A percentile compares a stretch with the other conserved stretches of the same genome.
Conservation (phyloP, 345 rosid species). For the Boechera stricta region DNA sequence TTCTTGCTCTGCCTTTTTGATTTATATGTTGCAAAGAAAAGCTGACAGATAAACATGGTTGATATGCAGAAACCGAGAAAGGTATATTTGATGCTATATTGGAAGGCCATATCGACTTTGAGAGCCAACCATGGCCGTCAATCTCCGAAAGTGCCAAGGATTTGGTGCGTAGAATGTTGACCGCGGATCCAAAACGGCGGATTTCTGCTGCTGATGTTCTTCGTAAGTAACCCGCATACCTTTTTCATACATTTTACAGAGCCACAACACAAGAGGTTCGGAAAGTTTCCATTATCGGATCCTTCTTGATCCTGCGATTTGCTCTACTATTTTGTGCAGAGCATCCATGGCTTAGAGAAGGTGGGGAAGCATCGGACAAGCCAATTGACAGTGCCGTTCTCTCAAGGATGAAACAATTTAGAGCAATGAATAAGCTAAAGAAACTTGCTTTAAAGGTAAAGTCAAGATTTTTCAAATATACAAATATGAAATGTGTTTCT, state of each 20-base stretch:
- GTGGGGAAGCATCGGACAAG: slow-evolving; percentile 84
- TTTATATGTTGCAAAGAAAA: slow-evolving; percentile 7
- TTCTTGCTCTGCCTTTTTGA: slow-evolving; percentile 5
- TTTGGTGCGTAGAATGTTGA: slow-evolving; percentile 77
- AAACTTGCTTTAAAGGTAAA: slow-evolving; percentile 87
- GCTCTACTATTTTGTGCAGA: slow-evolving; percentile 45
- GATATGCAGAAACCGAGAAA: slow-evolving; percentile 72
- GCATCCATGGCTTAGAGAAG: slow-evolving; percentile 79
- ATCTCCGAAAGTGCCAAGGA: slow-evolving; percentile 93
- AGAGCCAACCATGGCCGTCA: slow-evolving; percentile 83
- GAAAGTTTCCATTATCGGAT: neutral
- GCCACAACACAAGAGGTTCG: slow-evolving; percentile 4
- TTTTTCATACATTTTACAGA: neutral
- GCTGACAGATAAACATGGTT: neutral
- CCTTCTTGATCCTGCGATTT: slow-evolving; percentile 10
- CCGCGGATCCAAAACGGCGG: slow-evolving; percentile 73
- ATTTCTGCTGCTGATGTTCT: slow-evolving; percentile 85
- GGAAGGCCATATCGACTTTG: slow-evolving; percentile 82
- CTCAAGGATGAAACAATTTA: slow-evolving; percentile 93
- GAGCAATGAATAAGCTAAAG: slow-evolving; percentile 94
- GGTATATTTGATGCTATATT: slow-evolving; percentile 85
- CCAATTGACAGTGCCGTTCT: slow-evolving; percentile 91
- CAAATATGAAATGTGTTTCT: slow-evolving; percentile 12
- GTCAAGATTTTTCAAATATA: neutral
- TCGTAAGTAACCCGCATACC: slow-evolving; percentile 51